Base-by-base conservation (phyloP, 768 basidiomycete genomes). In the Ramaria rubella region DNA sequence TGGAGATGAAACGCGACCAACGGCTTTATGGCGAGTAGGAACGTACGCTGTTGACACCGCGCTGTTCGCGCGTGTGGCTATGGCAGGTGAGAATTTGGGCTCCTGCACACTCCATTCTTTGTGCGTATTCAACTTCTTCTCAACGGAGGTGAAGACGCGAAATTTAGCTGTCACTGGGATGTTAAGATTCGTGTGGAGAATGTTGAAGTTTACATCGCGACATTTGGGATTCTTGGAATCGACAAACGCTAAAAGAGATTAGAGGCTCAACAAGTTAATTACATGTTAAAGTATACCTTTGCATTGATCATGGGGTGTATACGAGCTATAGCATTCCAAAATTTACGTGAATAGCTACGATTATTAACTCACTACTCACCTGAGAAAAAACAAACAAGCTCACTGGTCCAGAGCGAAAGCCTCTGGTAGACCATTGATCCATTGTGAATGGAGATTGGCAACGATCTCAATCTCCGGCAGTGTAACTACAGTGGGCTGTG, bases 291-390 rank as follows among this genome's bases (percentile, higher is more conserved):
- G n/a, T 64, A 26, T 48, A 87, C 86, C 73, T 90, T 93, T 58
- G 94, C 91, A 60, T 95, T 91, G 64, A 99, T 96, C 96, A 99
- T 99, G 96, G 96, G 0, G 94, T 94, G 67, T 96, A 98, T n/a
- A 82, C 79, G 21, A 97, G 78, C 82, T 94, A n/a, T n/a, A n/a
- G n/a, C n/a, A n/a, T n/a, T n/a, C n/a, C n/a, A n/a, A n/a, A n/a
- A n/a, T n/a, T n/a, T n/a, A n/a, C n/a, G n/a, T n/a, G n/a, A n/a
- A n/a, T n/a, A n/a, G n/a, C n/a, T n/a, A n/a, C n/a, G n/a, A n/a
- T n/a, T n/a, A n/a, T n/a, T n/a, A n/a, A n/a, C n/a, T n/a, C n/a
- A n/a, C n/a, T n/a, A n/a, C n/a, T n/a, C n/a, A n/a, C n/a, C n/a
- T n/a, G n/a, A n/a, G n/a, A n/a, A n/a, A n/a, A n/a, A n/a, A n/a